Percentiles rank a stretch among this genome's conserved stretches.
Evolutionary conservation across 2,329 filamentous ascomycete species (phyloP).

Genomic region (Aspergillus tamarii): DNA sequence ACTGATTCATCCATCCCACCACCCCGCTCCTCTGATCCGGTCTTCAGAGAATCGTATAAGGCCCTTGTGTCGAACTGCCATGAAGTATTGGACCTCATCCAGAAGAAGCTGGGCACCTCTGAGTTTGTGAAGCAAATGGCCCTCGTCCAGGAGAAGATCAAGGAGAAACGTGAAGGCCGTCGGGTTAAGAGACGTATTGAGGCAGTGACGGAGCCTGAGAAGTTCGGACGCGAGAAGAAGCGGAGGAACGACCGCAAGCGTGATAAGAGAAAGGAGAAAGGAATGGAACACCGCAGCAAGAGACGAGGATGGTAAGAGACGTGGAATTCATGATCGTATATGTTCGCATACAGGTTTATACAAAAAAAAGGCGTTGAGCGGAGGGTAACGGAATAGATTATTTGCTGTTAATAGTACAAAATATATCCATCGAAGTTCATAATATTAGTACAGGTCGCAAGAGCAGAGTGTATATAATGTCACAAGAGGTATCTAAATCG

Average conservation of each 20-base stretch:
- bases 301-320: slow-evolving; percentile 69
- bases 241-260: slow-evolving; percentile 84
- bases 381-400: slow-evolving; percentile 12
- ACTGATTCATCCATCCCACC: slow-evolving; percentile 76
- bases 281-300: slow-evolving; percentile 69
- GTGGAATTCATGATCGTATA: slow-evolving; percentile 22
- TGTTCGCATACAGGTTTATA: slow-evolving; percentile 20
- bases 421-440: slow-evolving; percentile 5
- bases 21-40: slow-evolving; percentile 71
- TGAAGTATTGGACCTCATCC: slow-evolving; percentile 78
- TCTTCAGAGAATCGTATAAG: slow-evolving; percentile 71
- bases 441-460: slow-evolving; percentile 27
- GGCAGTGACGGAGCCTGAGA: slow-evolving; percentile 80
- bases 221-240: slow-evolving; percentile 75
- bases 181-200: slow-evolving; percentile 87
- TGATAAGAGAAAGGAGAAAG: slow-evolving; percentile 77
- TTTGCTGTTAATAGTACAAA: not conserved
- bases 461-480: slow-evolving; percentile 27
- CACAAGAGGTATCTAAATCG: slow-evolving; percentile 17
- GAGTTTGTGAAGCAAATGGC: slow-evolving; percentile 76
- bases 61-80: slow-evolving; percentile 71
- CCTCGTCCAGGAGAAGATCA: slow-evolving; percentile 73
- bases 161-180: slow-evolving; percentile 71
- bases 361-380: slow-evolving; percentile 29
- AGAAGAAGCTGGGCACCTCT: slow-evolving; percentile 80